phyloP scores from a whole-genome alignment of 2,329 filamentous ascomycete species.

The Aureobasidium sp. region DNA sequence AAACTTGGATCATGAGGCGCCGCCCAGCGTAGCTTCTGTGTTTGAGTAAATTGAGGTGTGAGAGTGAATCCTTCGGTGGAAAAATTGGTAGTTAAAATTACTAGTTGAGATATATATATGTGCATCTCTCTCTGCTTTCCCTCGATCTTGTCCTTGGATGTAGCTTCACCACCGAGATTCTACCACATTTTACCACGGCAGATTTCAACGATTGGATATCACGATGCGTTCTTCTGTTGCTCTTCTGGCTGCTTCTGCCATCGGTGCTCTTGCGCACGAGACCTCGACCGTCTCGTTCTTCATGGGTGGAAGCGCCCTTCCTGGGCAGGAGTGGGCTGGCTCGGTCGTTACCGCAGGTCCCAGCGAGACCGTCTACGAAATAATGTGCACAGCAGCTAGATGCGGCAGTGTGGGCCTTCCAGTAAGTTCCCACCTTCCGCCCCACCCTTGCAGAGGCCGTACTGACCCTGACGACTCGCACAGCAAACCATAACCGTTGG shows the following conservation, averaged over 20 bases:
- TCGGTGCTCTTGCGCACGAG: neutral
- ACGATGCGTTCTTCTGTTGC: constrained; percentile 5
- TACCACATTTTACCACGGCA: neutral
- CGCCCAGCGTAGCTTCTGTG: too few species aligned
- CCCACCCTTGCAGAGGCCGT: too few species aligned
- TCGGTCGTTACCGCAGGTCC: neutral
- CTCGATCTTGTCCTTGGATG: neutral
- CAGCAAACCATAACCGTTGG: neutral
- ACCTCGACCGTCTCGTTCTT: neutral
- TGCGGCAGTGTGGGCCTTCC: neutral
- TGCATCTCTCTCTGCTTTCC: too few species aligned
- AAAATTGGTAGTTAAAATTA: too few species aligned
- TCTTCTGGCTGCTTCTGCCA: neutral
- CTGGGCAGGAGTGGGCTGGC: neutral
- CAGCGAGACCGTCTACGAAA: neutral
- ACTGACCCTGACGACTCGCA: too few species aligned
- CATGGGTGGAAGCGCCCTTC: neutral
- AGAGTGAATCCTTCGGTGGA: neutral
- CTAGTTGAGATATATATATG: too few species aligned
- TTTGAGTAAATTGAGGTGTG: too few species aligned
- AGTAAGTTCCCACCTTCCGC: too few species aligned
- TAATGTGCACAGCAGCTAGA: neutral
- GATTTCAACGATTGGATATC: neutral
- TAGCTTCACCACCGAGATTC: neutral
- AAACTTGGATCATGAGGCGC: too few species aligned